Conservation (phyloP, 257 asterid genomes). For the Mentha longifolia region DNA sequence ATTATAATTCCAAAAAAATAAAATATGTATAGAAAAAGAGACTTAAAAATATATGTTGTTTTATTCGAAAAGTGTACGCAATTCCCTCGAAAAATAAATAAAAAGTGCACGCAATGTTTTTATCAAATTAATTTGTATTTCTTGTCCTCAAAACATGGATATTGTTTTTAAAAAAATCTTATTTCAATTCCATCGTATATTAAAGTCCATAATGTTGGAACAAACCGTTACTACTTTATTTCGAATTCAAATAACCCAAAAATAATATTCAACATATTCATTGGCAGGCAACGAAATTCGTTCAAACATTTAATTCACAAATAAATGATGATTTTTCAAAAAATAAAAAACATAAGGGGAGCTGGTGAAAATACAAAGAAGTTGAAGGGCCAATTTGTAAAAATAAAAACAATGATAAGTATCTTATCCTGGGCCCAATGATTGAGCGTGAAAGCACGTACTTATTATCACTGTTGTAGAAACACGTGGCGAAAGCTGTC, state of each 20-base stretch:
- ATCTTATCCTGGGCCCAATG: conserved; percentile 12
- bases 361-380: background rate
- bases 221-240: conserved; percentile 6
- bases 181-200: too few species aligned
- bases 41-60: background rate
- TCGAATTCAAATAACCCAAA: conserved; percentile 10
- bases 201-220: background rate
- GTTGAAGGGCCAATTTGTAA: background rate
- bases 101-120: background rate
- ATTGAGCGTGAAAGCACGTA: conserved; percentile 39
- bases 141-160: background rate
- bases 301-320: background rate
- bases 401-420: conserved; percentile 1
- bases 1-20: too few species aligned
- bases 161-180: background rate
- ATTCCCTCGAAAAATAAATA: too few species aligned
- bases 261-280: background rate
- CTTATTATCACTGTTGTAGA: conserved; percentile 14
- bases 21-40: too few species aligned
- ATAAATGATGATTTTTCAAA: background rate
- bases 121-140: background rate
- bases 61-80: background rate
- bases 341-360: too few species aligned
- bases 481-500: conserved; percentile 36
- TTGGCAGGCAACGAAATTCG: background rate